A percentile compares a stretch with the other conserved stretches of the same genome.
phyloP scores from a whole-genome alignment of 2,329 filamentous ascomycete genomes.

The Fusarium solani-melongenae region DNA sequence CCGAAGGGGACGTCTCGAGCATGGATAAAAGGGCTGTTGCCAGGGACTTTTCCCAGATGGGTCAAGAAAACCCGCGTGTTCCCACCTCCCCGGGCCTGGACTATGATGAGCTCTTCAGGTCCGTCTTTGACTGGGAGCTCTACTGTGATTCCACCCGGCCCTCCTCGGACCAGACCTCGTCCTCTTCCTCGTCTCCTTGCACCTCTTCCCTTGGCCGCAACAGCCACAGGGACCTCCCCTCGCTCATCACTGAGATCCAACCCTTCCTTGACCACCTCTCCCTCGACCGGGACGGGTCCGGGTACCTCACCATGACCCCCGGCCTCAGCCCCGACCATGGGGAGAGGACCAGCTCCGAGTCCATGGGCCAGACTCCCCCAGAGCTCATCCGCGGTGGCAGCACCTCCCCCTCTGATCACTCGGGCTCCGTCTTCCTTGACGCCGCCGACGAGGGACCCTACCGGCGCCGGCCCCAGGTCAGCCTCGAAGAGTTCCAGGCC shows the following conservation, averaged over 20 bases:
- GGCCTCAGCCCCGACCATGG: slow-evolving; percentile 49
- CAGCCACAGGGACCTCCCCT: slow-evolving; percentile 45
- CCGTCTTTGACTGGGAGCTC: slow-evolving; percentile 52
- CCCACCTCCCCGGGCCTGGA: slow-evolving; percentile 49
- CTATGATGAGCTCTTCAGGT: slow-evolving; percentile 49
- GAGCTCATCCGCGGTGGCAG: slow-evolving; percentile 52
- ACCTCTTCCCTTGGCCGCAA: slow-evolving; percentile 36
- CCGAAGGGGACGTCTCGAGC: slow-evolving; percentile 45
- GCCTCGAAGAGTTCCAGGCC: slow-evolving; percentile 49
- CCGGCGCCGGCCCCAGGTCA: slow-evolving; percentile 45
- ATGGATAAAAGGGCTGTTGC: slow-evolving; percentile 48
- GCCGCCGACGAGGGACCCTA: slow-evolving; percentile 41
- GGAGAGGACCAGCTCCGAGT: slow-evolving; percentile 48
- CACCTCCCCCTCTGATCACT: slow-evolving; percentile 55
- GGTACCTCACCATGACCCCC: slow-evolving; percentile 50
- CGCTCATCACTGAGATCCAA: slow-evolving; percentile 51
- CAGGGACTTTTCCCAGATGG: slow-evolving; percentile 50
- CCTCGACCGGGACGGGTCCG: slow-evolving; percentile 45
- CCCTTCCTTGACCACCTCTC: slow-evolving; percentile 49
- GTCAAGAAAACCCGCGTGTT: slow-evolving; percentile 51
- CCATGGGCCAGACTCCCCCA: slow-evolving; percentile 52
- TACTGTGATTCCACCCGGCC: slow-evolving; percentile 49
- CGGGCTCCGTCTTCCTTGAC: slow-evolving; percentile 49
- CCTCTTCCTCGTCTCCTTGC: slow-evolving; percentile 22
- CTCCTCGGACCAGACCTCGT: slow-evolving; percentile 43